Percentiles rank a stretch among this genome's conserved stretches.
Evolutionary conservation across 331 rosid species (phyloP).

Genomic region (Rhamnella rubrinervis): DNA sequence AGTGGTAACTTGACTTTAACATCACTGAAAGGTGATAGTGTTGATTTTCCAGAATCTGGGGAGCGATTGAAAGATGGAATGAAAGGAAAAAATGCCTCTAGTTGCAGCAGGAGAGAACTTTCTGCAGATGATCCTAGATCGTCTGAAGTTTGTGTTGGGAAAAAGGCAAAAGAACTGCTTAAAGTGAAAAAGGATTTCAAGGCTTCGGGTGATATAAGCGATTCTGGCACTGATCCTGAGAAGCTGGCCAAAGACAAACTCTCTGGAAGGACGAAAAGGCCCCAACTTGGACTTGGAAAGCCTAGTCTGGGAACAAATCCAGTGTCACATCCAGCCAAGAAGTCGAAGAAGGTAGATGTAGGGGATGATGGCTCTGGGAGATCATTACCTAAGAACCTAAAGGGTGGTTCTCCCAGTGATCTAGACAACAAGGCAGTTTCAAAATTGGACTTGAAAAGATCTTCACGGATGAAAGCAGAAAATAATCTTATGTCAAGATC

Average conservation of each 20-base stretch:
- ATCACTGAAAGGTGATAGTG: conserved; percentile 37
- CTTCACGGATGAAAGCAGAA: conserved; percentile 56
- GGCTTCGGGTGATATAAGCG: conserved; percentile 36
- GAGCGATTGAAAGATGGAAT: conserved; percentile 47
- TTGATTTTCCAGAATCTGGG: conserved; percentile 40
- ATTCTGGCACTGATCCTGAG: conserved; percentile 30
- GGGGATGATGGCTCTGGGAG: conserved; percentile 40
- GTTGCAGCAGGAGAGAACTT: conserved; percentile 31
- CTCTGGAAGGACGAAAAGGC: conserved; percentile 44
- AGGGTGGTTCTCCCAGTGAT: conserved; percentile 41
- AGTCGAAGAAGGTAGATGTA: conserved; percentile 47
- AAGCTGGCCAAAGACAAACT: conserved; percentile 39
- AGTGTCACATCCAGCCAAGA: conserved; percentile 52
- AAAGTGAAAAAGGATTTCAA: conserved; percentile 38
- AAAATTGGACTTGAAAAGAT: conserved; percentile 48
- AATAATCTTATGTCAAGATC: conserved; percentile 38
- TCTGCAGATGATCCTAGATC: conserved; percentile 44
- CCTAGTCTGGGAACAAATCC: conserved; percentile 50
- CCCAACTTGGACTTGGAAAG: conserved; percentile 46
- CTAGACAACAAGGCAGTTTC: conserved; percentile 47
- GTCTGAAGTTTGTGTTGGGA: conserved; percentile 41
- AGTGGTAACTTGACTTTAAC: conserved; percentile 35
- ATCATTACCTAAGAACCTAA: conserved; percentile 39
- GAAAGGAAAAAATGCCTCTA: conserved; percentile 40
- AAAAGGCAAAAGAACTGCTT: conserved; percentile 41